A percentile compares a stretch with the other conserved stretches of the same genome.
phyloP scores from a whole-genome alignment of 768 basidiomycete genomes.

The Calocera viscosa region DNA sequence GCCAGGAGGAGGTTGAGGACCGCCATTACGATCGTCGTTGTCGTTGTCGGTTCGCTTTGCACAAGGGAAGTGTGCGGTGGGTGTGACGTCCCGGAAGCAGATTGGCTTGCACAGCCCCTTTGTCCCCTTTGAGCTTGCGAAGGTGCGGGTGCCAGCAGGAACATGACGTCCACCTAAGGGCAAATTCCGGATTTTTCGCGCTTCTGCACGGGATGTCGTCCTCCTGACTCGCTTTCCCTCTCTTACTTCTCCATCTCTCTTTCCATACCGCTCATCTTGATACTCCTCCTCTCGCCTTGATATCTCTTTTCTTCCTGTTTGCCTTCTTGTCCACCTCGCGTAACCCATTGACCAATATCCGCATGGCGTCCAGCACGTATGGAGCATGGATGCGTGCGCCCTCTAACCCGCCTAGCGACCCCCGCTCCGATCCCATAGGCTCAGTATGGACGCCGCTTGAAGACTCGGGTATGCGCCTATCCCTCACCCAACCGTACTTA shows the following conservation, averaged over 20 bases:
- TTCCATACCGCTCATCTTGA: too few relatives aligned
- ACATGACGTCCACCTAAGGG: too few relatives aligned
- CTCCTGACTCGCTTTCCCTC: too few relatives aligned
- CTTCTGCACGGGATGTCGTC: too few relatives aligned
- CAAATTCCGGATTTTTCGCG: too few relatives aligned
- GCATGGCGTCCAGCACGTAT: background rate
- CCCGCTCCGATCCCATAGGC: background rate
- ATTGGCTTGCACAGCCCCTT: background rate
- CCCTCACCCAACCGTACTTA: background rate
- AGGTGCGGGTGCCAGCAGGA: too few relatives aligned
- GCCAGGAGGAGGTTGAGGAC: background rate
- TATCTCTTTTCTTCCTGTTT: background rate
- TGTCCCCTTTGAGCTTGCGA: too few relatives aligned
- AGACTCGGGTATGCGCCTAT: background rate
- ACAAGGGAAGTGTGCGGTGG: too few relatives aligned
- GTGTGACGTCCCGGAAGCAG: background rate
- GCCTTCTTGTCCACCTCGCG: background rate
- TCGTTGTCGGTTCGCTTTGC: background rate
- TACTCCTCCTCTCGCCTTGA: background rate
- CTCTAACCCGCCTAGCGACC: background rate
- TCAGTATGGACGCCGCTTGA: background rate
- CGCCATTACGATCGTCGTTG: background rate
- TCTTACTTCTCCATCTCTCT: too few relatives aligned
- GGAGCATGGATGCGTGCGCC: constrained; percentile 1
- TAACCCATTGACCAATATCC: background rate